Base-by-base conservation (phyloP, 2,329 filamentous ascomycete genomes). In the Sporothrix brunneoviolacea region DNA sequence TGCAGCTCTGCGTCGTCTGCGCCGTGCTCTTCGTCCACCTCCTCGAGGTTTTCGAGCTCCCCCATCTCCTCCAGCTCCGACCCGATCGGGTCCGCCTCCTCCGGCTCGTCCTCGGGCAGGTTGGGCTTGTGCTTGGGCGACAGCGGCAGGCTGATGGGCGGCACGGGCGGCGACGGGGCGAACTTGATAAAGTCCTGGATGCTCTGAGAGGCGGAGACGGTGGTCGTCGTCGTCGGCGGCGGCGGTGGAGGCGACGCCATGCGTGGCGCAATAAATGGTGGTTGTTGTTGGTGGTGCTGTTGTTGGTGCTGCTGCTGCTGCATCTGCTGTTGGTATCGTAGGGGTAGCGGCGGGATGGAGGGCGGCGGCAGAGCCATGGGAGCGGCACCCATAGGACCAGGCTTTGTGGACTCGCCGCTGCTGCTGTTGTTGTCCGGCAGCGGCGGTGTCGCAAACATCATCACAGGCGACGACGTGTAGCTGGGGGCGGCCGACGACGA, bases 161-260 rank as follows among this genome's bases (percentile, higher is more conserved):
- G 52, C 43, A 56, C 38, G 3, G 48, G 49, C 21, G 54, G 54
- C 24, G 56, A 55, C 3, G 53, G 53, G 19, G 47, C 49, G 35
- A 56, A 56, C 12, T 44, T 50, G 47, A 58, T 55, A 30, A 58
- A 54, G 28, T 58, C 53, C 32, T 54, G 55, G 22, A 57, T 54
- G 47, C 54, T 54, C 46, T 50, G 51, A 18, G 33, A 16, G 8
- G 19, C 37, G 32, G 22, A n/a, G 43, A n/a, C 22, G 16, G 22
- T 9, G 4, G n/a, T 8, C 21, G 45, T 4, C 3, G 48, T 30
- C 1, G 45, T 36, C 4, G 53, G 39, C 15, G 53, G 53, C 13
- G 48, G 43, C 28, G 24, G 18, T 30, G 16, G 18, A 21, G 43
- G 3, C 0, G 39, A n/a, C 0, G 50, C 24, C 19, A 52, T 41